Evolutionary conservation across 352 stramenopile species (phyloP).

Genomic region (Pythium pyrilobum): DNA sequence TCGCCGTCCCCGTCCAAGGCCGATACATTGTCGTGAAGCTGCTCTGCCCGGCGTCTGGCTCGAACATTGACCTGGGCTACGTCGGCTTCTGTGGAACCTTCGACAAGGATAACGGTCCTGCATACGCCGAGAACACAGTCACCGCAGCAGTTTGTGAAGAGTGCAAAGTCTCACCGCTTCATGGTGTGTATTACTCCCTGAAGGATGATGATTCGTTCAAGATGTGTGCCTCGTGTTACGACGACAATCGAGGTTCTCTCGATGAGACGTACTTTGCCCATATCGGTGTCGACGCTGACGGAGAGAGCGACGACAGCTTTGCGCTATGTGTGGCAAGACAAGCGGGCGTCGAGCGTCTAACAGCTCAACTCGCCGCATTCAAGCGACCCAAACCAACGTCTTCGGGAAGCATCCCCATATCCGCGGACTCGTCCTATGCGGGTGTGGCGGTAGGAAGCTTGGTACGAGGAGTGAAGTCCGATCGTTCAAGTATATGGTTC

Average conservation of each 20-base stretch:
- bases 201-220: slow-evolving; percentile 55
- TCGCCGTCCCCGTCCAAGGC: slow-evolving; percentile 58
- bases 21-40: slow-evolving; percentile 80
- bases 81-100: slow-evolving; percentile 75
- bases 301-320: slow-evolving; percentile 26
- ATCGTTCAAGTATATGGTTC: slow-evolving; percentile 28
- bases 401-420: neutral
- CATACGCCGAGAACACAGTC: slow-evolving; percentile 48
- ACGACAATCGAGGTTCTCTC: slow-evolving; percentile 63
- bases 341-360: slow-evolving; percentile 46
- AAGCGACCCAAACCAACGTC: slow-evolving; percentile 26
- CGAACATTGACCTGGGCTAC: slow-evolving; percentile 85
- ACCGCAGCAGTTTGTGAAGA: slow-evolving; percentile 30
- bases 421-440: neutral
- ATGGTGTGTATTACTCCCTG: slow-evolving; percentile 54
- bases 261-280: slow-evolving; percentile 45
- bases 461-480: slow-evolving; percentile 2
- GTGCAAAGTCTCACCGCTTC: slow-evolving; percentile 36
- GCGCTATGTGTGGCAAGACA: slow-evolving; percentile 47
- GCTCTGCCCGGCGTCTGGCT: slow-evolving; percentile 47
- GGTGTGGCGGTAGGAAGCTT: too few species aligned
- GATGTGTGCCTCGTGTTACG: slow-evolving; percentile 70
- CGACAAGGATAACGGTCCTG: slow-evolving; percentile 78
- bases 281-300: slow-evolving; percentile 26
- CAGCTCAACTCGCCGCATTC: slow-evolving; percentile 29